phyloP scores from a whole-genome alignment of 2,329 filamentous ascomycete genomes.

The Phialophora verrucosa region DNA sequence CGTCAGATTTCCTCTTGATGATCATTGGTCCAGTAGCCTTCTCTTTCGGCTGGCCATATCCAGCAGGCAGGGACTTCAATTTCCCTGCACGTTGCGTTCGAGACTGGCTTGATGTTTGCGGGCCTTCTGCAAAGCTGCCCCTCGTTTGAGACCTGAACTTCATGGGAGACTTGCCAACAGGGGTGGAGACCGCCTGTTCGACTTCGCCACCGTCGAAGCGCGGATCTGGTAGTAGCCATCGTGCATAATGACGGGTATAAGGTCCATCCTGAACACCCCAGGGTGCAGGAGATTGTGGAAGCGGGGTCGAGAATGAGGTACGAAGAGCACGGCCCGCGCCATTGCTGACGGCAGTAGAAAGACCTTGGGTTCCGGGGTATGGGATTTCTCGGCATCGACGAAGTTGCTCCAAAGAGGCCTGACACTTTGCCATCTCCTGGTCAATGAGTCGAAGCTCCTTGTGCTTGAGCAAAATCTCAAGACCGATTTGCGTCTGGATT shows the following conservation, averaged over 20 bases:
- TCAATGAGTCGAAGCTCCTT: constrained; percentile 92
- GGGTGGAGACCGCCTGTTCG: constrained; percentile 30
- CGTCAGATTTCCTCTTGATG: constrained; percentile 80
- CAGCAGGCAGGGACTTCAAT: constrained; percentile 71
- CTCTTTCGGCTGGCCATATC: constrained; percentile 75
- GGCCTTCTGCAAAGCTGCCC: constrained; percentile 69
- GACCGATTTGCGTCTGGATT: constrained; percentile 84
- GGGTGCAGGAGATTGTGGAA: constrained; percentile 77
- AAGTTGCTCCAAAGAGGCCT: constrained; percentile 89
- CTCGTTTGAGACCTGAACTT: constrained; percentile 78
- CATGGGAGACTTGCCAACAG: constrained; percentile 51
- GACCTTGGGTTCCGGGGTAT: constrained; percentile 75
- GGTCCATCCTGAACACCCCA: constrained; percentile 92
- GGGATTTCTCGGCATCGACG: constrained; percentile 91
- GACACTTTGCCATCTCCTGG: constrained; percentile 94
- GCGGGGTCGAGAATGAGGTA: constrained; percentile 27
- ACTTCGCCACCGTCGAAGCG: constrained; percentile 73
- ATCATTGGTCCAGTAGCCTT: constrained; percentile 77
- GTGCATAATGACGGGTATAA: constrained; percentile 91
- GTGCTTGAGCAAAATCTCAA: constrained; percentile 93
- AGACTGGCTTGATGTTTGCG: constrained; percentile 58
- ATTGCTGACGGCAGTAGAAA: constrained; percentile 71
- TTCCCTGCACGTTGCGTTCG: constrained; percentile 65
- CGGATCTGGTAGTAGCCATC: constrained; percentile 90
- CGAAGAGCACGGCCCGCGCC: constrained; percentile 71